Evolutionary conservation across 768 basidiomycete species (phyloP).

Genomic region (Boletus rubescentipes): DNA sequence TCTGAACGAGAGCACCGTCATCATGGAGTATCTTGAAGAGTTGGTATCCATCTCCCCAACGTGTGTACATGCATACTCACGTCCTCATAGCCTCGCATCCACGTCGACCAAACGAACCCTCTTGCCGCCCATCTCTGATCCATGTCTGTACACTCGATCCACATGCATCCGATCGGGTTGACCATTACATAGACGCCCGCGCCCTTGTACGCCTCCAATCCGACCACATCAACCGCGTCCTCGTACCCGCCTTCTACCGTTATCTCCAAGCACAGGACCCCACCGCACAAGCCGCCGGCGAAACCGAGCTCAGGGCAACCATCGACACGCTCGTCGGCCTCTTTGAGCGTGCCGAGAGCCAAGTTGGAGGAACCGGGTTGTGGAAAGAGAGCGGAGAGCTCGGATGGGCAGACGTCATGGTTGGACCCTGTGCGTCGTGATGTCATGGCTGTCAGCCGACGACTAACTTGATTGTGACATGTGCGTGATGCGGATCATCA

Average conservation of each 20-base stretch:
- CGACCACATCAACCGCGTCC: constrained; percentile 61
- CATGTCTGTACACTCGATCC: constrained; percentile 51
- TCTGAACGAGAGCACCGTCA: constrained; percentile 78
- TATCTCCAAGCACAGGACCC: constrained; percentile 68
- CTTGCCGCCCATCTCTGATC: constrained; percentile 54
- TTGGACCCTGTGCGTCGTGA: constrained; percentile 59
- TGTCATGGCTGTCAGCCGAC: too few species aligned
- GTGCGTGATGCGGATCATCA: constrained; percentile 23
- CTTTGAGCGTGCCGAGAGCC: constrained; percentile 50
- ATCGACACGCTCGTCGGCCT: constrained; percentile 51
- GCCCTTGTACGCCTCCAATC: constrained; percentile 66
- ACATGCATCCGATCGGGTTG: not conserved
- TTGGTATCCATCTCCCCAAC: constrained; percentile 29
- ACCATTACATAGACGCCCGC: constrained; percentile 50
- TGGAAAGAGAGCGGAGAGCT: constrained; percentile 60
- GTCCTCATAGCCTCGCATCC: constrained; percentile 45
- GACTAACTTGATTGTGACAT: too few species aligned
- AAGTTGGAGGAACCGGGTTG: constrained; percentile 52
- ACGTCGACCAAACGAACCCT: constrained; percentile 49
- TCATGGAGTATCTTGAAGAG: constrained; percentile 80
- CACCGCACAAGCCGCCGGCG: constrained; percentile 48
- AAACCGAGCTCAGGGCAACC: constrained; percentile 52
- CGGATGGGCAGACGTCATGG: constrained; percentile 65
- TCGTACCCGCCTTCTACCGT: constrained; percentile 74
- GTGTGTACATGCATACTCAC: not conserved